Base-by-base conservation (phyloP, 352 stramenopile species). In the Pelagophyceae sp. region DNA sequence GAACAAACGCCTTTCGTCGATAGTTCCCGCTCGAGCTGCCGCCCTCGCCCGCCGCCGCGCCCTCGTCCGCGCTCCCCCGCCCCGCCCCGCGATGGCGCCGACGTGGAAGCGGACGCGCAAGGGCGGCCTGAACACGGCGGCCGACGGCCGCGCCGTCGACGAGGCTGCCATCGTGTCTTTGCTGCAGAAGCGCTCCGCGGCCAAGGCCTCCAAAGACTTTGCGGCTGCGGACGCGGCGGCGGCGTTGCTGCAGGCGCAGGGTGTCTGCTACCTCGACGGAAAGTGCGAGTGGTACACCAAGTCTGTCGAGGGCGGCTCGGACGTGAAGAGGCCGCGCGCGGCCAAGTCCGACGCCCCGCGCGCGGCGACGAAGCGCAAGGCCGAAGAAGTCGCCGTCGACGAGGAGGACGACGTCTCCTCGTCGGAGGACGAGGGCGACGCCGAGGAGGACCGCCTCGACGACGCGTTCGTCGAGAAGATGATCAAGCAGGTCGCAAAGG, bases 271-370 rank as follows among this genome's bases (percentile, higher is more conserved):
- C 60, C 60, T 35, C 11, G 60, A 67, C 60, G 27, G 31, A 27
- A 35, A 11, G 60, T 27, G 60, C 11, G 60, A 67, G 60, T 67
- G 60, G 60, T 67, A 67, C 60, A 35, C 31, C 60, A 67, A 67
- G 60, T 11, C 60, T 11, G 11, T 27, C 11, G 60, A 11, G 31
- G 60, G 11, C 60, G 60, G 11, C 11, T 35, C 60, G 25, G 60
- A 35, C 60, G 11, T 11, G 25, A 67, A 29, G 60, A 67, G 31
- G 60, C 11, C 5, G 60, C 60, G 60, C 60, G 45, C 45, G 45
- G 11, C 45, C 11, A 23, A 11, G 45, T 54, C 45, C 11, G 45
- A 11, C 11, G 11, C 45, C 11, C 11, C 11, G 45, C 11, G 45
- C 11, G 45, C 11, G 11, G 45, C 45, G 11, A 54, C 11, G 45